Evolutionary conservation across 2,329 filamentous ascomycete species (phyloP), one percentile per base, ranked within the genome.

Genomic region (Xylaria polymorpha): DNA sequence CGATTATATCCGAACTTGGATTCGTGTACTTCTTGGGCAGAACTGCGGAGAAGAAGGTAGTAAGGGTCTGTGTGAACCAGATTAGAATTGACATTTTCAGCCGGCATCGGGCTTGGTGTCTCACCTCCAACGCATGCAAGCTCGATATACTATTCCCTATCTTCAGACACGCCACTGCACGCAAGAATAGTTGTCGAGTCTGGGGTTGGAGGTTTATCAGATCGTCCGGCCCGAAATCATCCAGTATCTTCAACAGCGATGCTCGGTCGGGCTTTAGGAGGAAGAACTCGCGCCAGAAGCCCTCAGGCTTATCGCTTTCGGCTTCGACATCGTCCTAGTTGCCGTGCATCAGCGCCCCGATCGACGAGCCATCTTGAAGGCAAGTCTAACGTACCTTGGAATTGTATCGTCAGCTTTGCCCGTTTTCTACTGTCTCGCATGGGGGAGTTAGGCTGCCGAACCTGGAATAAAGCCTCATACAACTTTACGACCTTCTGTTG

Each of bases 201-300:
- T 92, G 91, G 78, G 89, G 87, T 81, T 97, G 93, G 57, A 93
- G 83, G 67, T 91, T 88, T 50, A 98, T 84, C 71, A 97, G 85
- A 74, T 94, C 90, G 73, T 93, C 90, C 6, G 94, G 88, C 61
- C 87, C 86, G 48, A 96, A 83, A n/a, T 86, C 84, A 71, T 90
- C 88, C 70, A 99, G 83, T 57, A 94, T 87, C 59, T 83, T 83
- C 78, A 89, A 87, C 72, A 99, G 83, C 58, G 89, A 87, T 4
- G 85, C 80, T 64, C 88, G 86, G 78, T 98, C 94, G 25, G 95
- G 94, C 71, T 90, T 90, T 67, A 98, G 85, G 44, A 99, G 87
- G 80, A 99, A 99, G 82, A 99, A 94, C 81, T 98, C 96, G 73
- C 89, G 87, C 96, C 96, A 99, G 83, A 98, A 99, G 51, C 94